A percentile compares a stretch with the other conserved stretches of the same genome.
Evolutionary conservation across 1,284 basidiomycete species (phyloP).

Genomic region (Fomitopsis betulina): DNA sequence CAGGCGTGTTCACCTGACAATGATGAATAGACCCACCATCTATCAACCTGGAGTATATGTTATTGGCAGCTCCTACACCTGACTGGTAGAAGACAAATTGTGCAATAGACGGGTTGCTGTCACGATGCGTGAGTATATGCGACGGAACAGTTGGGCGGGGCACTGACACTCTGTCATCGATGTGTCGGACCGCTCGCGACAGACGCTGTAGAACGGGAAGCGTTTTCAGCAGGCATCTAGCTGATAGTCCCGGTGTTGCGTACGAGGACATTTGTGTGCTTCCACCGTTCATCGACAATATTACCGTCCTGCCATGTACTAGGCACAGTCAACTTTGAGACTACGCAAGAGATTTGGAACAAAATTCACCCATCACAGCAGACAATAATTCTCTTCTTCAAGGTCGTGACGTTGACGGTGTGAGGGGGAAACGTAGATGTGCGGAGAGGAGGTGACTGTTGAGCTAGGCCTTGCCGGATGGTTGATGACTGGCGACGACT

Average conservation of each 20-base stretch:
- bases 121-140: not conserved
- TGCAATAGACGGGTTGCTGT: conserved; percentile 42
- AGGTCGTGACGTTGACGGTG: not conserved
- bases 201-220: conserved; percentile 29
- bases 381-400: conserved; percentile 56
- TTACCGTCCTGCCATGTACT: conserved; percentile 45
- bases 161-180: conserved; percentile 47
- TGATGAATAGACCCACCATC: conserved; percentile 22
- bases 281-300: conserved; percentile 41
- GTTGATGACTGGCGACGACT: not conserved
- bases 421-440: not conserved
- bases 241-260: conserved; percentile 13
- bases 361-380: conserved; percentile 64
- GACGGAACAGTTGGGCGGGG: not conserved
- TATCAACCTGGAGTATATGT: conserved; percentile 43
- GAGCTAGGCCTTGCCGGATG: not conserved
- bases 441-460: not conserved
- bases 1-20: not conserved
- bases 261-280: conserved; percentile 62
- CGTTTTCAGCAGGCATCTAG: not conserved
- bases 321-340: not conserved
- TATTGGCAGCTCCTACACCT: conserved; percentile 62
- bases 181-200: conserved; percentile 51
- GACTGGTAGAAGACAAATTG: conserved; percentile 70
- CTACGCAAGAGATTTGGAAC: not conserved